These are phyloP conservation scores for Neocatenulostroma microsporum DNA, from an alignment of 2,329 filamentous ascomycete species.

Conservation along the genomic window DNA sequence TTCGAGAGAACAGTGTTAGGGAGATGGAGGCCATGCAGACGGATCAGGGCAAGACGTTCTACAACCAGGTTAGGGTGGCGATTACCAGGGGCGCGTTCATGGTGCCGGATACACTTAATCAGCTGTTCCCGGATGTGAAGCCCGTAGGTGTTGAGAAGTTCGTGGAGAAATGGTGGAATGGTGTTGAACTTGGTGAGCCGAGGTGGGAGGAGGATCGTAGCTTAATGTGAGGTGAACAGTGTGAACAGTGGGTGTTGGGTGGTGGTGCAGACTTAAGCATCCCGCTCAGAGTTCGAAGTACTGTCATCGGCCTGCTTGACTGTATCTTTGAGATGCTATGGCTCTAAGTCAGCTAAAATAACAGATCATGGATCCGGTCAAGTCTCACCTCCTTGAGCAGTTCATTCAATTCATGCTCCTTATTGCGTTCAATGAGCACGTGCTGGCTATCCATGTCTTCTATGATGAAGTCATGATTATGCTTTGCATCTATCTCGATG, in stretches of 20 bases:
- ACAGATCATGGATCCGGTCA: no score
- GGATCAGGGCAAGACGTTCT: conserved; percentile 21
- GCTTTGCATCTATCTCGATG: conserved; percentile 61
- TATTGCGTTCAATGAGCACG: conserved; percentile 66
- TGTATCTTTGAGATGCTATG: conserved; percentile 30
- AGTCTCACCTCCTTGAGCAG: conserved; percentile 61
- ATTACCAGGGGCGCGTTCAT: conserved; percentile 18
- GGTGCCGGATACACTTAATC: conserved; percentile 23
- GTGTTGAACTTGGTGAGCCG: conserved; percentile 18
- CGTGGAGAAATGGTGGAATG: conserved; percentile 25
- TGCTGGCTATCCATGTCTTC: conserved; percentile 73
- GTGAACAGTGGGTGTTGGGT: no score
- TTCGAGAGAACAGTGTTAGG: conserved; percentile 18
- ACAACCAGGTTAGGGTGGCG: conserved; percentile 23
- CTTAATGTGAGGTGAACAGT: no score
- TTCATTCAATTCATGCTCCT: conserved; percentile 59
- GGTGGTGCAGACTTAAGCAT: no score
- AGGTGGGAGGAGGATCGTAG: conserved; percentile 19
- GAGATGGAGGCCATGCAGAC: conserved; percentile 14
- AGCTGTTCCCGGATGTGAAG: conserved; percentile 21
- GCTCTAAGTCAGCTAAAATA: not conserved
- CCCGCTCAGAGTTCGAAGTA: conserved; percentile 28
- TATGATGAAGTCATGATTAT: conserved; percentile 65
- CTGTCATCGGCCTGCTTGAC: conserved; percentile 31
- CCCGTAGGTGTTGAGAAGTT: conserved; percentile 20